A percentile compares a stretch with the other conserved stretches of the same genome.
These are phyloP conservation scores for Thymus mandschuricus DNA, from an alignment of 257 asterid species.

Conservation along the genomic window DNA sequence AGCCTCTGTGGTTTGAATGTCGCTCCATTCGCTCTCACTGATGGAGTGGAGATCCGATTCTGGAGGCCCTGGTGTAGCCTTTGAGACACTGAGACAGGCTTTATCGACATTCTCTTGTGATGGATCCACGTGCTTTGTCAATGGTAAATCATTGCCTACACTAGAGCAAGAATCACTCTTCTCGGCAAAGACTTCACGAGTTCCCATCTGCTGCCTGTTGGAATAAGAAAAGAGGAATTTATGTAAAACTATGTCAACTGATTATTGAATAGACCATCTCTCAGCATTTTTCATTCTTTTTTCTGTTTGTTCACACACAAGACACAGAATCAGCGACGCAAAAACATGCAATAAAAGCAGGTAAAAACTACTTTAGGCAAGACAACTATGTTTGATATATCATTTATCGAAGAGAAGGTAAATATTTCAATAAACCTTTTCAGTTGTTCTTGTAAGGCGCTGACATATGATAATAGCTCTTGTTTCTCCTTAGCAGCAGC, in stretches of 20 bases:
- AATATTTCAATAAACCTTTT: slow-evolving; percentile 55
- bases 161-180: slow-evolving; percentile 74
- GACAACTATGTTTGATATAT: background rate
- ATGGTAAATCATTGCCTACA: slow-evolving; percentile 48
- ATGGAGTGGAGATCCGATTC: slow-evolving; percentile 61
- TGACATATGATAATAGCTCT: slow-evolving; percentile 70
- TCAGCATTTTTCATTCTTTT: too few relatives aligned
- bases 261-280: background rate
- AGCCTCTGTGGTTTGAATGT: slow-evolving; percentile 82
- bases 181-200: slow-evolving; percentile 73
- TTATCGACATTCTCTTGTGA: slow-evolving; percentile 90
- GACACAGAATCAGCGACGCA: too few relatives aligned
- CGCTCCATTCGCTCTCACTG: slow-evolving; percentile 90
- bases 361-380: background rate
- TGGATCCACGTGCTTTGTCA: slow-evolving; percentile 87
- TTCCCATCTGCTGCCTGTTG: slow-evolving; percentile 80
- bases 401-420: background rate
- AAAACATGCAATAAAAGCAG: background rate
- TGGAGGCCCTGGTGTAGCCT: slow-evolving; percentile 46
- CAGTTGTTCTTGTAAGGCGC: slow-evolving; percentile 75
- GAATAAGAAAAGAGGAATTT: slow-evolving; percentile 31
- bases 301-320: too few relatives aligned
- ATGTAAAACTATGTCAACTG: slow-evolving; percentile 6
- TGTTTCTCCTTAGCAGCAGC: slow-evolving; percentile 78
- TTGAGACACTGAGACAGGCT: slow-evolving; percentile 79